Base-by-base conservation (phyloP, 176 grass and related monocot genomes). In the Elymus sibiricus region DNA sequence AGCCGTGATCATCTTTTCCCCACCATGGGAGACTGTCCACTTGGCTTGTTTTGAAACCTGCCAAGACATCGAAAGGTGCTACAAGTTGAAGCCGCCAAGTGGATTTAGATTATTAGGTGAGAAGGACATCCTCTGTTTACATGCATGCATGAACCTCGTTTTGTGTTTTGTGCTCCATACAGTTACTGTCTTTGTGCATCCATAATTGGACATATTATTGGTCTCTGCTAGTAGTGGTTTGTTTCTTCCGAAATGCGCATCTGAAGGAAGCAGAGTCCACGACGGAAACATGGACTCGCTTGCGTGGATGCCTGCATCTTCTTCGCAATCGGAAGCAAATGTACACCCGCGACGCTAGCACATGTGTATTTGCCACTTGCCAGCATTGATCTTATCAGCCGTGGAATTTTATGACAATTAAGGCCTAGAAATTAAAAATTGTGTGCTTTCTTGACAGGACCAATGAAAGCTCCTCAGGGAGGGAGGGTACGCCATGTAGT, bases 41-140 rank as follows among this genome's bases (percentile, higher is more conserved):
- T 81, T 77, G 78, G 26, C 77, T 66, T 15, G 34, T 70, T 88
- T 70, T 77, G 26, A 81, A 74, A 46, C 70, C n/a, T 8, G 19
- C 21, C 44, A 35, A 61, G 34, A 70, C 6, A 55, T 11, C 64
- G 39, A 46, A 68, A 64, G 74, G 61, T 58, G 55, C 39, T 64
- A 38, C 60, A 27, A 22, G 60, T 68, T 77, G 74, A 29, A 68
- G 62, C 22, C 9, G 16, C 9, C 31, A 24, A 79, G 2, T 64
- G 16, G 55, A 21, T 31, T 28, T 53, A 29, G 13, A 35, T 2
- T 69, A 69, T 14, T 37, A 46, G 34, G 19, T 78, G 63, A 83
- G 12, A 88, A 63, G 27, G 79, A 88, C 25, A 10, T 28, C 12
- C 13, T 40, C 24, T 12, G n/a, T 27, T 44, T 74, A 9, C 42